Conservation (phyloP, 192 early-diverging fungal species). For the Umbelopsis sp. region DNA sequence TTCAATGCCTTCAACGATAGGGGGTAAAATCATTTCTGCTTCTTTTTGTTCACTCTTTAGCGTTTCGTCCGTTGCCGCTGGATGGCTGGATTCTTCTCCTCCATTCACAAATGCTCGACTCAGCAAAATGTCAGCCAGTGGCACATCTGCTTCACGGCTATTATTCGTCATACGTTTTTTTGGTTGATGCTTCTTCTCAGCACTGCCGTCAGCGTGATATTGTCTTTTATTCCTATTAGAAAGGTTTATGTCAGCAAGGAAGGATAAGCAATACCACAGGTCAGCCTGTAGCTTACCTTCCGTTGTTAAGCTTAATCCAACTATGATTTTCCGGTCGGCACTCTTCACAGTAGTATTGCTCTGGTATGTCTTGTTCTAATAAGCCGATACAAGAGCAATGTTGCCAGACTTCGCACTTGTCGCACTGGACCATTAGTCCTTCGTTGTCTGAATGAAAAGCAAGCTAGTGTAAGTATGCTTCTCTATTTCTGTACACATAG, state of each 20-base stretch:
- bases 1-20: constrained; percentile 20
- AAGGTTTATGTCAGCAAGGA: not conserved
- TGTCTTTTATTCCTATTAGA: constrained; percentile 28
- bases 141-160: constrained; percentile 56
- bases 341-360: constrained; percentile 53
- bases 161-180: constrained; percentile 60
- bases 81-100: constrained; percentile 29
- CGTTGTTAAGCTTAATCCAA: constrained; percentile 34
- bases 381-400: constrained; percentile 55
- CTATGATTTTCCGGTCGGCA: constrained; percentile 51
- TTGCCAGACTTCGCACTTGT: constrained; percentile 58
- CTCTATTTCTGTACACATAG: not conserved
- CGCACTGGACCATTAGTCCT: constrained; percentile 55
- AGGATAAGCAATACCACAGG: not conserved
- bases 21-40: not conserved
- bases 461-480: not conserved
- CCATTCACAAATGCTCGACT: constrained; percentile 14
- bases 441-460: constrained; percentile 41
- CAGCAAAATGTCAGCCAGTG: constrained; percentile 48
- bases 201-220: constrained; percentile 24
- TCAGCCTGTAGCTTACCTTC: constrained; percentile 28
- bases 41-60: not conserved
- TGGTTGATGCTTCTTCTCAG: constrained; percentile 41
- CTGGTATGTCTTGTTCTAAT: constrained; percentile 48
- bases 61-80: not conserved